Base-by-base conservation (phyloP, 2,329 filamentous ascomycete species). In the Aspergillus unguis region DNA sequence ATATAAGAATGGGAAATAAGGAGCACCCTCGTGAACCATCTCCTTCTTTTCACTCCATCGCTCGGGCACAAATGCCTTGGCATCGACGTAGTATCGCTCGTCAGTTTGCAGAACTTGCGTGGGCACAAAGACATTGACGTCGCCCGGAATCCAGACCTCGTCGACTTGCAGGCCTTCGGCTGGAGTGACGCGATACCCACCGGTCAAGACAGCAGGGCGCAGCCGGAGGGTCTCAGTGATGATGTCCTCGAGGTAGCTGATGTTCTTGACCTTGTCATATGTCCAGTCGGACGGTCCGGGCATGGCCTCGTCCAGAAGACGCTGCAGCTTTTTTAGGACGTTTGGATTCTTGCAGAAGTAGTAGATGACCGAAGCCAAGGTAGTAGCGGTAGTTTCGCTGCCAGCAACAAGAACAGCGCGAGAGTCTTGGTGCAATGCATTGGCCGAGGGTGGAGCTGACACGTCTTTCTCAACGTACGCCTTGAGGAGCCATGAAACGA, bases 261-360 rank as follows among this genome's bases (percentile, higher is more conserved):
- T 92, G 59, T 78, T 79, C 76, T 92, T 95, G 58, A 95, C 77
- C 63, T 95, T 81, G 11, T 84, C 80, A 67, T 92, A 94, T 0
- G 87, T 90, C 67, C 66, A 73, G 26, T 63, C 49, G 5, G 52
- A 50, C 11, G 33, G 29, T 0, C 62, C 56, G 3, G 66, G 66
- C 26, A 73, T 64, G 10, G 57, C 57, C 8, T 56, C 46, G 45
- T 72, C 66, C 5, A 75, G 48, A 5, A 62, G 50, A 1, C 26
- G 9, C 45, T 69, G 70, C 1, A 75, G 60, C 36, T 69, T 71
- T 5, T 50, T 48, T 11, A 62, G 58, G 8, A 62, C 60, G 1
- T 43, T 36, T 1, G 69, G 70, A 33, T 67, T 48, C 37, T 65
- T 68, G n/a, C 63, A 58, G 5, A 75, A 58, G 52, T 62, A 68